Evolutionary conservation across 2,329 filamentous ascomycete species (phyloP).

Genomic region (Fusarium scirpi): DNA sequence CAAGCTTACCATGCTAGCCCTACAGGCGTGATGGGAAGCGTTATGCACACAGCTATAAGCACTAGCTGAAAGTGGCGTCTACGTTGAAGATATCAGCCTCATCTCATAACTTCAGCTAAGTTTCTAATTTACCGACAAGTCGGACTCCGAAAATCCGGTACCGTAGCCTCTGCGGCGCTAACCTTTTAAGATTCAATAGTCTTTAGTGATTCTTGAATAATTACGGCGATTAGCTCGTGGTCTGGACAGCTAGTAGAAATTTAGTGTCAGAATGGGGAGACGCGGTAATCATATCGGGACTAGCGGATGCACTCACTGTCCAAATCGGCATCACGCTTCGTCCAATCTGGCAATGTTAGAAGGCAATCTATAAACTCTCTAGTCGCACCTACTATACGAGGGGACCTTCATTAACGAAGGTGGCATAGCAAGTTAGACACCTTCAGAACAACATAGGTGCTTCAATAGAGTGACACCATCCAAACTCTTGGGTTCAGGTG

Average conservation of each 20-base stretch:
- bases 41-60: background rate
- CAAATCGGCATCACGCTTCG: background rate
- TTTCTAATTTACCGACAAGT: background rate
- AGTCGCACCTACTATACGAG: background rate
- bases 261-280: too few species aligned
- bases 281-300: background rate
- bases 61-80: background rate
- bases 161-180: background rate
- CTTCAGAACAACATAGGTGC: background rate
- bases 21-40: background rate
- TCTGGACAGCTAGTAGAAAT: background rate
- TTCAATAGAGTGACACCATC: background rate
- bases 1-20: background rate
- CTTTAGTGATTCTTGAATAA: background rate
- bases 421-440: background rate
- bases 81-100: background rate
- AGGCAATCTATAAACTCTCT: background rate
- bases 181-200: background rate
- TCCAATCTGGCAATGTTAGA: background rate
- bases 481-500: background rate
- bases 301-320: background rate
- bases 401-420: background rate
- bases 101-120: background rate
- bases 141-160: background rate
- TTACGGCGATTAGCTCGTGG: background rate